phyloP scores from a whole-genome alignment of 1,139 yeast genomes.

The Candida smagusa region DNA sequence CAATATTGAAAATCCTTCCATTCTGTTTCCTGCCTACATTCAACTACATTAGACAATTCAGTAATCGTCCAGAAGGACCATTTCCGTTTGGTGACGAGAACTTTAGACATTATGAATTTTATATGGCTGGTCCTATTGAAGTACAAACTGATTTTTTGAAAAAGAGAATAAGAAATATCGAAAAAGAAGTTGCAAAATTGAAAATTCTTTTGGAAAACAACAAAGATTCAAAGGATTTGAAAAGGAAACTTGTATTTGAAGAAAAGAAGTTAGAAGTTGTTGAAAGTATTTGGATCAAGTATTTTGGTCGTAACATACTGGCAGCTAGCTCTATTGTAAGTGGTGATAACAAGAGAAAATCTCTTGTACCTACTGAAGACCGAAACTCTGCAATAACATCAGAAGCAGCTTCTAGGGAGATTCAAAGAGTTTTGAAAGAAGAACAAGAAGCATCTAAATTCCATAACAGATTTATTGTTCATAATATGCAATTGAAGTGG shows the following conservation, averaged over 20 bases:
- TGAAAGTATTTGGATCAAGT: constrained; percentile 18
- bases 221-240: constrained; percentile 19
- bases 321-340: constrained; percentile 12
- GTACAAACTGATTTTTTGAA: constrained; percentile 46
- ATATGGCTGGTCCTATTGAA: constrained; percentile 50
- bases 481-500: constrained; percentile 79
- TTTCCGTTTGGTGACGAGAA: constrained; percentile 69
- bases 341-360: not conserved
- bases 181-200: constrained; percentile 35
- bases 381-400: not conserved
- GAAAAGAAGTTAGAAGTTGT: constrained; percentile 26
- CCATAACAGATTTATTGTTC: constrained; percentile 76
- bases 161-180: constrained; percentile 41
- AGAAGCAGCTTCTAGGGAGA: not conserved
- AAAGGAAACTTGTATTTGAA: constrained; percentile 28
- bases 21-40: constrained; percentile 73
- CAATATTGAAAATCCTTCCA: constrained; percentile 59
- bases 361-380: no score
- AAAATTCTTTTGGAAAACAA: constrained; percentile 12
- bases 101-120: constrained; percentile 68
- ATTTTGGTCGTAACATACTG: constrained; percentile 13
- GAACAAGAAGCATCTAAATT: constrained; percentile 36
- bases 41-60: constrained; percentile 64
- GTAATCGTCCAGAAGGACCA: constrained; percentile 46
- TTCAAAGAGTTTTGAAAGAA: not conserved